These are phyloP conservation scores for Trypanosomatidae sp. DNA, from an alignment of 208 protist genomes.

Conservation along the genomic window DNA sequence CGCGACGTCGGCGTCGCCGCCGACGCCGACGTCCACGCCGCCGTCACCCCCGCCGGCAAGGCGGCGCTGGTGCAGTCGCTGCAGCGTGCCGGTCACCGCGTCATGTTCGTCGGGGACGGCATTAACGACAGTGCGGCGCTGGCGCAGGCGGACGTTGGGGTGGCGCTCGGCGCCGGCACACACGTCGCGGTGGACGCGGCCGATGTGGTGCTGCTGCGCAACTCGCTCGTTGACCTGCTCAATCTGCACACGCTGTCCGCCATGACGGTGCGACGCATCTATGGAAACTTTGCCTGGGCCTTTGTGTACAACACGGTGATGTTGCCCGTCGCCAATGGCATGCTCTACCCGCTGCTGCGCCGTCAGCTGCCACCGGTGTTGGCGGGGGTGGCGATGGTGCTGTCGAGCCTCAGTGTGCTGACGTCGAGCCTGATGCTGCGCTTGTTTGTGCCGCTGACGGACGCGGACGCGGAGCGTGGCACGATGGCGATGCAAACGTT, in stretches of 20 bases:
- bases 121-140: constrained; percentile 87
- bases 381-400: constrained; percentile 66
- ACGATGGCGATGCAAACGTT: constrained; percentile 3
- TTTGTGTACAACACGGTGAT: constrained; percentile 83
- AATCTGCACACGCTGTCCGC: constrained; percentile 46
- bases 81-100: constrained; percentile 22
- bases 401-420: constrained; percentile 69
- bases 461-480: constrained; percentile 10
- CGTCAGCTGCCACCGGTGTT: constrained; percentile 50
- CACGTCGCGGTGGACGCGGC: constrained; percentile 75
- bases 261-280: constrained; percentile 59
- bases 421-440: constrained; percentile 56
- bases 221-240: constrained; percentile 56
- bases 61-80: constrained; percentile 58
- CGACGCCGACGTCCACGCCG: constrained; percentile 42
- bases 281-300: constrained; percentile 85
- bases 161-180: constrained; percentile 78
- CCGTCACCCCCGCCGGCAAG: constrained; percentile 77
- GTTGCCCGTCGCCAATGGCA: constrained; percentile 68
- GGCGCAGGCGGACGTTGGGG: constrained; percentile 73
- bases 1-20: constrained; percentile 55
- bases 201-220: constrained; percentile 68
- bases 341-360: constrained; percentile 54
- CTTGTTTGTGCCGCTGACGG: constrained; percentile 30
- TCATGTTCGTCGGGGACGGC: constrained; percentile 85